These are phyloP conservation scores for Trametes pubescens DNA, from an alignment of 1,284 basidiomycete species.

Conservation along the genomic window DNA sequence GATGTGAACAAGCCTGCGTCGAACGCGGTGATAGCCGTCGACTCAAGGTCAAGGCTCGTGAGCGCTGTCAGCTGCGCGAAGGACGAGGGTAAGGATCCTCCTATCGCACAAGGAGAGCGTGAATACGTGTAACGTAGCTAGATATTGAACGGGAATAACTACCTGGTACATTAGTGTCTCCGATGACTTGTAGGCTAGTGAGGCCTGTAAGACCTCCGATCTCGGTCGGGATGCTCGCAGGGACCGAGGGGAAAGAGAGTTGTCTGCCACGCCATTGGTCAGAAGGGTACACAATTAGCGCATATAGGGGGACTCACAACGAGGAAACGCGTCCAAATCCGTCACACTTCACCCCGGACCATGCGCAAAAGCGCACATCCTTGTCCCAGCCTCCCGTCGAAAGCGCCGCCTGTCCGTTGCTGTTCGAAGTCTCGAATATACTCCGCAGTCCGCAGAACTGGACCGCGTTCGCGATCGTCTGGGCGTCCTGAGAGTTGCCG, in stretches of 20 bases:
- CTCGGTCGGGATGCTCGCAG: constrained; percentile 53
- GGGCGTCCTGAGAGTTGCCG: constrained; percentile 43
- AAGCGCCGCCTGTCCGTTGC: constrained; percentile 49
- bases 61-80: constrained; percentile 51
- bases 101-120: constrained; percentile 35
- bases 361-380: constrained; percentile 56
- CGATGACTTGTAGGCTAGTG: constrained; percentile 50
- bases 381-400: constrained; percentile 56
- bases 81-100: constrained; percentile 49
- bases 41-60: constrained; percentile 52
- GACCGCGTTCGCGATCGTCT: constrained; percentile 46
- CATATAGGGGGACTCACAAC: constrained; percentile 47
- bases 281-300: background rate
- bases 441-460: constrained; percentile 62
- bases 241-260: constrained; percentile 56
- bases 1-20: constrained; percentile 48
- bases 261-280: constrained; percentile 41
- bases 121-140: background rate
- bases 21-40: constrained; percentile 52
- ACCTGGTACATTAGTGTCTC: constrained; percentile 54
- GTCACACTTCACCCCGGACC: constrained; percentile 57
- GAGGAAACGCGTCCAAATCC: constrained; percentile 50
- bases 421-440: constrained; percentile 53
- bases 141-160: constrained; percentile 17
- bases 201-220: constrained; percentile 52